Base-by-base conservation (phyloP, 2,329 filamentous ascomycete species). In the Curvularia spicifera region DNA sequence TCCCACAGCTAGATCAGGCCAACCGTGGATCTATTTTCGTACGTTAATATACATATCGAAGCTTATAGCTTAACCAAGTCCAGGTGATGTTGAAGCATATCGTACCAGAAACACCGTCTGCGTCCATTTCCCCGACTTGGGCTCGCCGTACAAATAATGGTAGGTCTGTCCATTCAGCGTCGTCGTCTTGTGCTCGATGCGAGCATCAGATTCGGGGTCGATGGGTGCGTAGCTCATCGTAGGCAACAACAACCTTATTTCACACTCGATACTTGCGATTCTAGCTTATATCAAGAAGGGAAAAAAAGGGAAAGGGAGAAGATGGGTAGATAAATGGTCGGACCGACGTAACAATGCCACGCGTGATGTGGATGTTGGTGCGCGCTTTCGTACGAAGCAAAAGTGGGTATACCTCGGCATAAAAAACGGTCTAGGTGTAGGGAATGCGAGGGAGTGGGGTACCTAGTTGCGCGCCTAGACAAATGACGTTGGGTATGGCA, bases 1-100 rank as follows among this genome's bases (percentile, higher is more conserved):
- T 72, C 90, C 92, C 71, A 93, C 87, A 8, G 87, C 86, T 18
- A 95, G 78, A 77, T 97, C 93, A 0, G 93, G 93, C 79, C 89
- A 96, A 65, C 93, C 93, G 77, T 93, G 90, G 71, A 91, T 80
- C 82, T 84, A 26, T 10, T 20, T 20, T 20, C 10, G 5, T n/a
- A 18, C 18, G 28, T 31, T 47, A 47, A 5, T 15, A 45, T 29
- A 18, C 26, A 29, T 24, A 29, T 28, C 5, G 26, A 8, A 28
- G 26, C 4, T 6, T 28, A 28, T 8, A 8, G 26, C 26, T 29
- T 20, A 3, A 20, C 6, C 40, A 9, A 20, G 13, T 35, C 9
- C 1, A 7, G 35, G 15, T 37, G 7, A 18, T 18, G 5, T 37
- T 10, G 13, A 1, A 13, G 26, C 31, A 29, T n/a, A 42, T 31